Percentiles rank a stretch among this genome's conserved stretches.
Evolutionary conservation across 805 yeast genomes (phyloP).

Genomic region (Lipomyces kockii): DNA sequence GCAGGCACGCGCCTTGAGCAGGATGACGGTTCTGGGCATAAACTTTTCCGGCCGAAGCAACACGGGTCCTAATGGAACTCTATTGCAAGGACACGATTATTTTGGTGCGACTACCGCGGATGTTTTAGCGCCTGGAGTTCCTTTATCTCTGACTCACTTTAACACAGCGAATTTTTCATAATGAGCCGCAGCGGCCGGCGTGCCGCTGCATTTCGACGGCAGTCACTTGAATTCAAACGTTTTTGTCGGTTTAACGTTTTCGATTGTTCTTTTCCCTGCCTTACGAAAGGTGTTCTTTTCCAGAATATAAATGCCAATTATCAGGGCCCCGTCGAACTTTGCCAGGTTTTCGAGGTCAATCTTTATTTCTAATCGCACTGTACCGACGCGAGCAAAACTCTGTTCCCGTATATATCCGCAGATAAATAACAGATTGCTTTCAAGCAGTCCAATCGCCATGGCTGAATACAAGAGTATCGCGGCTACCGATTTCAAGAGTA

Average conservation of each 20-base stretch:
- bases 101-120: neutral
- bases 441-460: conserved; percentile 13
- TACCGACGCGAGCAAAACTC: neutral
- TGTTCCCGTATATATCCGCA: neutral
- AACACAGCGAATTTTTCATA: neutral
- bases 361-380: neutral
- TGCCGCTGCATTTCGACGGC: neutral
- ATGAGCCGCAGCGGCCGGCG: neutral
- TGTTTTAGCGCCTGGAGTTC: neutral
- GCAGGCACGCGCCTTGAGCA: no score
- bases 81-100: neutral
- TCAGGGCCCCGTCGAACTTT: neutral
- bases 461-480: conserved; percentile 26
- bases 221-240: neutral
- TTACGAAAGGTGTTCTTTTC: neutral
- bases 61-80: neutral
- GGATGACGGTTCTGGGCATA: no score
- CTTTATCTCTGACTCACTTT: neutral
- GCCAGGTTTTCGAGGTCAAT: neutral
- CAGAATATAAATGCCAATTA: neutral
- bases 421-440: neutral
- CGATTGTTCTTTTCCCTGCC: neutral
- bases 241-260: neutral
- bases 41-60: no score
- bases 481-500: conserved; percentile 33